Percentiles rank a stretch among this genome's conserved stretches.
Conservation (phyloP, 1,284 basidiomycete genomes). For the Malassezia yamatoensis region DNA sequence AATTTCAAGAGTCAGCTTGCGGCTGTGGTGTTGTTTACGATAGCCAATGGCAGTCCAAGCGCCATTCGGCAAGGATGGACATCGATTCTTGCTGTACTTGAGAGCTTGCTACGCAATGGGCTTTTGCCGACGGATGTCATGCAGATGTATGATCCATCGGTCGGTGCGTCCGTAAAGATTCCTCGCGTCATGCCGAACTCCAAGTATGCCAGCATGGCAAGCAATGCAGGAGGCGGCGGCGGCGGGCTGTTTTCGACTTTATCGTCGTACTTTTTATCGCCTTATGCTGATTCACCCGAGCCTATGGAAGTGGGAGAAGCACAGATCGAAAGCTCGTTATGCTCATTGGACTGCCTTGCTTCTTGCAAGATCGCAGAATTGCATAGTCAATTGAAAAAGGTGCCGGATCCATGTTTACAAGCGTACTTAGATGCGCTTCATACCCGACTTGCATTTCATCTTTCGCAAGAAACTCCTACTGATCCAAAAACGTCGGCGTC, state of each 20-base stretch:
- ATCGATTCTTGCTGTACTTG: constrained; percentile 89
- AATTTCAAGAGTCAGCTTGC: constrained; percentile 94
- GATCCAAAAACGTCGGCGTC: neutral
- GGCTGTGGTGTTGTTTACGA: constrained; percentile 92
- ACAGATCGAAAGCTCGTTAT: constrained; percentile 86
- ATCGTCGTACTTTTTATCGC: constrained; percentile 92
- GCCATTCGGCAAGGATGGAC: constrained; percentile 87
- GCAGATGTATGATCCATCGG: constrained; percentile 63
- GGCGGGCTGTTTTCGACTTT: constrained; percentile 83
- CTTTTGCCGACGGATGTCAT: constrained; percentile 69
- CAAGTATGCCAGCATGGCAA: constrained; percentile 58
- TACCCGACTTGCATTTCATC: constrained; percentile 42
- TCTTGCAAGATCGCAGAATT: constrained; percentile 89
- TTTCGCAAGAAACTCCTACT: neutral
- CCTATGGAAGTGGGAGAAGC: constrained; percentile 65
- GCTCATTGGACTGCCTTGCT: constrained; percentile 86
- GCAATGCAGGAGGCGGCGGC: constrained; percentile 76
- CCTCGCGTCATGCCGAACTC: constrained; percentile 19
- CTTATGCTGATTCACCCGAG: constrained; percentile 66
- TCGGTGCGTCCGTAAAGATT: constrained; percentile 14
- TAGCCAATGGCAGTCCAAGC: constrained; percentile 92
- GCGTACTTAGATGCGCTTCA: constrained; percentile 53
- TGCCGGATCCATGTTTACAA: constrained; percentile 53
- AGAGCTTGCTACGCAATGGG: constrained; percentile 86
- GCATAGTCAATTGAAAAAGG: constrained; percentile 80